Percentiles rank a stretch among this genome's conserved stretches.
Evolutionary conservation across 2,329 filamentous ascomycete species (phyloP).

Genomic region (Microsporum canis): DNA sequence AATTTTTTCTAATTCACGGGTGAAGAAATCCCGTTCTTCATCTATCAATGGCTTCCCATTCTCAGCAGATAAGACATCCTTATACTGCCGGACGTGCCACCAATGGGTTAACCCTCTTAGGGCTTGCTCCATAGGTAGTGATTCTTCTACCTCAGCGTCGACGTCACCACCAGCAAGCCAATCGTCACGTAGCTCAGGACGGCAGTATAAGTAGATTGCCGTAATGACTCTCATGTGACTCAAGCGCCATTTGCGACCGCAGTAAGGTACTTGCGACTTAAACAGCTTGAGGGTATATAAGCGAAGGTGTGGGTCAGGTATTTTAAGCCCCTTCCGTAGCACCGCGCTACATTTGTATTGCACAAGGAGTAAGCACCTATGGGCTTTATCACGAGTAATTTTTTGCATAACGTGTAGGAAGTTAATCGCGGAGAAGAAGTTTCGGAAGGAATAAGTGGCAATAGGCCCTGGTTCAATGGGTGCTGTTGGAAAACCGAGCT

Average conservation of each 20-base stretch:
- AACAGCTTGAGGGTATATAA: conserved; percentile 96
- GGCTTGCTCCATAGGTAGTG: conserved; percentile 82
- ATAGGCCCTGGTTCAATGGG: conserved; percentile 57
- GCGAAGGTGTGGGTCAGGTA: conserved; percentile 75
- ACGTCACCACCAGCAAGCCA: conserved; percentile 85
- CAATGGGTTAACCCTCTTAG: conserved; percentile 83
- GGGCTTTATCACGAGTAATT: conserved; percentile 88
- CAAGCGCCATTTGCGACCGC: conserved; percentile 94
- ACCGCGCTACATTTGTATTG: conserved; percentile 93
- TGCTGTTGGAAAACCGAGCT: conserved; percentile 67
- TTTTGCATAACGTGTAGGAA: conserved; percentile 95
- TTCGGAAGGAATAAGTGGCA: conserved; percentile 81
- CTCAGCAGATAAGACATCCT: conserved; percentile 56
- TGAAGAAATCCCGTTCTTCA: conserved; percentile 70
- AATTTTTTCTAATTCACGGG: conserved; percentile 62
- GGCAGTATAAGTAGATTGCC: conserved; percentile 85
- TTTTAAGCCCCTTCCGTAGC: conserved; percentile 78
- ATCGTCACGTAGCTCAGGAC: conserved; percentile 85
- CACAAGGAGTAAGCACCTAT: conserved; percentile 84
- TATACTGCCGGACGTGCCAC: conserved; percentile 77
- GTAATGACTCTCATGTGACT: conserved; percentile 98
- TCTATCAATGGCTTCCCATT: conserved; percentile 46
- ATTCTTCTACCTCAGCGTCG: conserved; percentile 87
- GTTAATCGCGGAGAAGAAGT: conserved; percentile 92
- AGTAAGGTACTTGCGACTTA: conserved; percentile 97